phyloP scores from a whole-genome alignment of 768 basidiomycete species.

The Auriscalpium orientale region DNA sequence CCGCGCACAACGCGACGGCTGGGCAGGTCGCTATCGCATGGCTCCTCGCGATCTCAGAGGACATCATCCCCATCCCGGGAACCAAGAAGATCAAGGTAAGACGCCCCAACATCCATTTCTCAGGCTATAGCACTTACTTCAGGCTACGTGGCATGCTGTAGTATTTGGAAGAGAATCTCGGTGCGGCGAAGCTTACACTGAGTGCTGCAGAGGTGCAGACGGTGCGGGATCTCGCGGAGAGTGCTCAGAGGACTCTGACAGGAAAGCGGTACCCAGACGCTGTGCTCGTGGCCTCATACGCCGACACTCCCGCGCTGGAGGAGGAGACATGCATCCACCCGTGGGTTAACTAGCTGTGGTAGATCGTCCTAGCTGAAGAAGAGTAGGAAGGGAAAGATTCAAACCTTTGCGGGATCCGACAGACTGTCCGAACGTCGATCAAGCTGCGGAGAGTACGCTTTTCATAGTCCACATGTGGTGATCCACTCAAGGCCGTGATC shows the following conservation, averaged over 20 bases:
- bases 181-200: slow-evolving; percentile 2
- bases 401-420: no score
- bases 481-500: no score
- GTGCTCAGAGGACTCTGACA: slow-evolving; percentile 6
- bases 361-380: no score
- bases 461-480: no score
- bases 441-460: no score
- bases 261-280: slow-evolving; percentile 5
- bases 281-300: neutral
- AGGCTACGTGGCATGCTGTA: slow-evolving; percentile 5
- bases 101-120: neutral
- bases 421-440: no score
- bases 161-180: slow-evolving; percentile 29
- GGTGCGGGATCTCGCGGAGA: slow-evolving; percentile 1
- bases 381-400: no score
- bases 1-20: slow-evolving; percentile 26
- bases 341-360: no score
- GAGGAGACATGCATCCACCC: no score
- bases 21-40: slow-evolving; percentile 36
- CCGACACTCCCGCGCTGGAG: slow-evolving; percentile 2
- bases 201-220: slow-evolving; percentile 3
- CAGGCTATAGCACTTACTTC: no score
- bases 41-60: slow-evolving; percentile 27
- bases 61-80: slow-evolving; percentile 18
- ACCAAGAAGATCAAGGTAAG: slow-evolving; percentile 27